phyloP scores from a whole-genome alignment of 345 rosid genomes.

The Passiflora organensis region DNA sequence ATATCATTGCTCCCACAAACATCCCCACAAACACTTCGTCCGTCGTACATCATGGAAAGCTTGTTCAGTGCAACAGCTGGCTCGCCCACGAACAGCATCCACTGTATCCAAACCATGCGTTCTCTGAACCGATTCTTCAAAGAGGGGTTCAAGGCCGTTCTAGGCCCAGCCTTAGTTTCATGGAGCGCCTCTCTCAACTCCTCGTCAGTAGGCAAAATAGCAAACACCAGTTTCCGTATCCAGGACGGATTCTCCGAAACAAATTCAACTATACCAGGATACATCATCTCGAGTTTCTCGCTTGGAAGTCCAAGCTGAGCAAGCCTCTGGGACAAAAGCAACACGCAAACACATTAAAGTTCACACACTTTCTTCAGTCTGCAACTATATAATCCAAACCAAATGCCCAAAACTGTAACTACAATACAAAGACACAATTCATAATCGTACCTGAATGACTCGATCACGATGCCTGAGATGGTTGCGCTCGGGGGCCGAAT shows the following conservation, averaged over 20 bases:
- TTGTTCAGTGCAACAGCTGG: conserved; percentile 45
- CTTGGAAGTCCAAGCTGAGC: conserved; percentile 50
- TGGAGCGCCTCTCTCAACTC: conserved; percentile 41
- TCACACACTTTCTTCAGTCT: no score
- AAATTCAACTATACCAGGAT: conserved; percentile 48
- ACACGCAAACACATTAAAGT: neutral
- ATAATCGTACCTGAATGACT: conserved; percentile 40
- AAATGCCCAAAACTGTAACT: no score
- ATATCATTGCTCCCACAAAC: conserved; percentile 90
- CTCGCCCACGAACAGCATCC: conserved; percentile 78
- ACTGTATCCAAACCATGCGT: conserved; percentile 67
- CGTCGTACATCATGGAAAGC: conserved; percentile 41
- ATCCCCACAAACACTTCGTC: conserved; percentile 87
- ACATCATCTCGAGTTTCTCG: conserved; percentile 34
- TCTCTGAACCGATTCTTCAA: conserved; percentile 46
- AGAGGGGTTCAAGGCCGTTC: conserved; percentile 19
- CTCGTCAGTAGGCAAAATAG: conserved; percentile 61
- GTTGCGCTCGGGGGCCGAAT: conserved; percentile 36
- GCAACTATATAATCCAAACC: neutral
- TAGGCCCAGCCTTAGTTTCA: conserved; percentile 27
- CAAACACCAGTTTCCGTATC: conserved; percentile 45
- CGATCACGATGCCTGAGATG: conserved; percentile 45
- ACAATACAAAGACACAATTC: no score
- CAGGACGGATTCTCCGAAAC: conserved; percentile 31
- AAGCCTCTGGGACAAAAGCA: conserved; percentile 53